Evolutionary conservation across 257 asterid genomes (phyloP), one percentile per base, ranked within the genome.

Genomic region (Cordia subcordata): DNA sequence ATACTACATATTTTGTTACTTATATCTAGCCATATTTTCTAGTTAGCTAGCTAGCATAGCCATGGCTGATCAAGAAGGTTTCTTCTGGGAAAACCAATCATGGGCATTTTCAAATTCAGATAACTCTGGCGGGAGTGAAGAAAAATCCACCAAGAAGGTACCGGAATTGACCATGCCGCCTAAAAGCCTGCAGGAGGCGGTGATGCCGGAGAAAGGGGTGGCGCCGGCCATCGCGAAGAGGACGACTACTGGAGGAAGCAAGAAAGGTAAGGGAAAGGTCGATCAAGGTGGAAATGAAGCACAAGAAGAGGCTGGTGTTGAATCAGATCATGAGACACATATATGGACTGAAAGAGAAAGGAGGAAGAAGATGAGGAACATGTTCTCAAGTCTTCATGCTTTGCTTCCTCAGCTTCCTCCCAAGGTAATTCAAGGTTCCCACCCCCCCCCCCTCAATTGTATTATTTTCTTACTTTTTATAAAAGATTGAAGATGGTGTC

Each of bases 291-390:
- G 22, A 50, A 8, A 53, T 14, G 45, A 64, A 64, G 57, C 61
- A n/a, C 40, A 61, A 13, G 50, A 15, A 13, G 62, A 11, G 4
- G 69, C 45, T 3, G 66, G 62, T 16, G 81, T 63, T 42, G 84
- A 68, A 53, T 57, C 76, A 1, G 94, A 85, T 51, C 89, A 85
- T 45, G 94, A 83, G 75, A 17, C 82, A 71, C 96, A 83, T 49
- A 83, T 76, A 66, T 78, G 79, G 85, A 91, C 94, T 0, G 94
- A 88, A 69, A 88, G 96, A 58, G 92, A 87, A 61, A 80, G 95
- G 63, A 85, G 96, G 65, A 91, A 88, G 71, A 91, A 80, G 86
- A 91, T 91, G 96, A 72, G 91, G 44, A 74, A 73, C 71, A 80
- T 82, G 92, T 91, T 88, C 58, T 55, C 79, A 5, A 84, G 51